Evolutionary conservation across 805 yeast genomes (phyloP).

Genomic region (Metschnikowia cubensis): DNA sequence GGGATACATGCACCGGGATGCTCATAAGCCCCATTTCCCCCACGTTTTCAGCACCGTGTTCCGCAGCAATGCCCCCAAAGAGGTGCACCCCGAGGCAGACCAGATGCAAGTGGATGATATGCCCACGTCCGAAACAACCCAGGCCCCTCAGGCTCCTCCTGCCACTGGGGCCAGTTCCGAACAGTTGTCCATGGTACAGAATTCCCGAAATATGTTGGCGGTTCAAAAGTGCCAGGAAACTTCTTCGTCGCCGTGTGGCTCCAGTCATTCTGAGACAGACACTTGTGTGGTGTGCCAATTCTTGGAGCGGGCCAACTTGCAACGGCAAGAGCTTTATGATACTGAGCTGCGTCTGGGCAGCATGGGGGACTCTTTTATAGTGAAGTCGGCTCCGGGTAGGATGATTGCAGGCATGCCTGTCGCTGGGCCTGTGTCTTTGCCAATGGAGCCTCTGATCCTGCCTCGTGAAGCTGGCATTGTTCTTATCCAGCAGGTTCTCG

Average conservation of each 20-base stretch:
- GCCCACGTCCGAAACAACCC: background rate
- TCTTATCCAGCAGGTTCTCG: constrained; percentile 2
- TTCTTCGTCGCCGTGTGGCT: background rate
- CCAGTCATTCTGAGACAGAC: background rate
- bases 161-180: constrained; percentile 1
- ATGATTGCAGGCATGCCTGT: background rate
- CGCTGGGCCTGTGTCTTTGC: too few relatives aligned
- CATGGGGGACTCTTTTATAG: background rate
- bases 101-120: background rate
- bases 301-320: background rate
- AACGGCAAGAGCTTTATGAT: background rate
- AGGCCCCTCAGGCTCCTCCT: background rate
- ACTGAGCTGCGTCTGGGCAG: background rate
- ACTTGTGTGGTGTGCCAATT: background rate
- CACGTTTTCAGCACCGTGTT: background rate
- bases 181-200: constrained; percentile 1
- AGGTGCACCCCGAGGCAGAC: background rate
- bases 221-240: background rate
- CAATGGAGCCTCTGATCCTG: background rate
- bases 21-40: background rate
- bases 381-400: background rate
- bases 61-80: background rate
- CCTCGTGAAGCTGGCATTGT: background rate
- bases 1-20: background rate
- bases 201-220: background rate